Base-by-base conservation (phyloP, 257 asterid genomes). In the Handroanthus guayacan region DNA sequence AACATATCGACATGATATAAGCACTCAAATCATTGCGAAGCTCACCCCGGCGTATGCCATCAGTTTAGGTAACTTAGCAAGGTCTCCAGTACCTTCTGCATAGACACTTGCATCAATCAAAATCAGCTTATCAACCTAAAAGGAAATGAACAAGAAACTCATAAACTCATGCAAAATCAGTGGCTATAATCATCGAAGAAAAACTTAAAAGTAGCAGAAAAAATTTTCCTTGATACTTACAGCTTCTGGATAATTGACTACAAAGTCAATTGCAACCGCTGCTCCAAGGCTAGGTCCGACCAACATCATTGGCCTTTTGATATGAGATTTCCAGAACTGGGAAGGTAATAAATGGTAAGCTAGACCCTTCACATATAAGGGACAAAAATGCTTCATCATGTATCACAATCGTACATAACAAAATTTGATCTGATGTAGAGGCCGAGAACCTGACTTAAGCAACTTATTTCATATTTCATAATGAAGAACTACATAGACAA, bases 221-320 rank as follows among this genome's bases (percentile, higher is more conserved):
- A 3, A 9, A n/a, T 9, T 16, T 14, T 78, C 62, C 5, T 67
- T 36, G 62, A 58, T 62, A 71, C 90, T 81, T 83, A 92, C 99
- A 72, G 94, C 92, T 85, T 92, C 92, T 18, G 99, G 99, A 66
- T 95, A 74, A 73, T 87, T 87, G 78, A 81, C 79, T 51, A 68
- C 84, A 70, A 95, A 91, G 79, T 95, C 98, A 45, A 92, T 89
- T 78, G 97, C 95, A 41, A 95, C 89, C 2, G 99, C 97, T 54
- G 97, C 94, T 80, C 98, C 99, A 50, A 95, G 98, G 81, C 99
- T 95, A 62, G 99, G 98, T 73, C 99, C 98, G n/a, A 95, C 97
- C 79, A 95, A 82, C 73, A 83, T 84, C 96, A 90, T 86, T 43
- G 98, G 99, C 79, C 86, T 85, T 80, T 81, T 85, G 76, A 95